These are phyloP conservation scores for Ophiorrhiza pumila DNA, from an alignment of 257 asterid genomes.

Conservation along the genomic window DNA sequence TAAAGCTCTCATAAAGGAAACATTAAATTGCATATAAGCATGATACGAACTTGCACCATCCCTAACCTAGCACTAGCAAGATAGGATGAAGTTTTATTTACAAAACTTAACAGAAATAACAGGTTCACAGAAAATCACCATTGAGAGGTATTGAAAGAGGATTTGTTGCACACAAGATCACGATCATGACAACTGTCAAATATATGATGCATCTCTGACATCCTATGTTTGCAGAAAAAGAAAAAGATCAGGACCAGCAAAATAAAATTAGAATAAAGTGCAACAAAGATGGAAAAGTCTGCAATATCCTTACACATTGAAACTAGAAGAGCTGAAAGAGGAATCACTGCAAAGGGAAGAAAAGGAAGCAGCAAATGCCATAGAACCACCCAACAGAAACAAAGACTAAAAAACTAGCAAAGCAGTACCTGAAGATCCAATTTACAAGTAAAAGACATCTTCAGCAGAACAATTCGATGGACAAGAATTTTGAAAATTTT, in stretches of 20 bases:
- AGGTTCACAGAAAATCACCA: not conserved
- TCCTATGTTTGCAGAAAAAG: conserved; percentile 5
- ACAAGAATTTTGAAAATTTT: conserved; percentile 8
- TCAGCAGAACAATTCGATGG: not conserved
- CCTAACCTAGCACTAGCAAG: not conserved
- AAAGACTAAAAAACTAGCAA: not conserved
- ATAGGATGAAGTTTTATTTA: not conserved
- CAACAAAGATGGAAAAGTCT: not conserved
- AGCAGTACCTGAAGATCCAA: conserved; percentile 13
- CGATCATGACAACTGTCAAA: not conserved
- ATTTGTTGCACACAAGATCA: not conserved
- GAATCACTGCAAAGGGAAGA: not conserved
- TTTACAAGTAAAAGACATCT: not conserved
- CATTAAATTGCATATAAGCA: not conserved
- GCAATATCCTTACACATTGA: not conserved
- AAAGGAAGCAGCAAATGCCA: not conserved
- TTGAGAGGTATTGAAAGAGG: not conserved
- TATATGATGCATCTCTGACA: not conserved
- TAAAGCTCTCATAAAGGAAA: not conserved
- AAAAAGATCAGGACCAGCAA: not conserved
- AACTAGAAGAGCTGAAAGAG: not conserved
- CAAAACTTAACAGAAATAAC: not conserved
- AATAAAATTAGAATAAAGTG: not conserved
- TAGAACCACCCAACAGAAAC: not conserved
- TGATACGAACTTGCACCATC: not conserved